Evolutionary conservation across 345 rosid species (phyloP).

Genomic region (Boechera divaricarpa): DNA sequence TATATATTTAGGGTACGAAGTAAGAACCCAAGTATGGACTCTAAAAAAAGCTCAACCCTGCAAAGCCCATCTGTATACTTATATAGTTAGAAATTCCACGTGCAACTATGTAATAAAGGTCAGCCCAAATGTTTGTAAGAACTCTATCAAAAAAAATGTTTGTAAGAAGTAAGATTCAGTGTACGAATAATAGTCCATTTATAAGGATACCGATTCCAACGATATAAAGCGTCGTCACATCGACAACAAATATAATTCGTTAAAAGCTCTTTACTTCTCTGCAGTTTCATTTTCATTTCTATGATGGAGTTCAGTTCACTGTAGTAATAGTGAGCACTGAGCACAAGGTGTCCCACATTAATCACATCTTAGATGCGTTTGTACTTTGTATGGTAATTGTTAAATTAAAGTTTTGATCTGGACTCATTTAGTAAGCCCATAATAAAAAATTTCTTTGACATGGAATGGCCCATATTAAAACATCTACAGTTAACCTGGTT

Average conservation of each 20-base stretch:
- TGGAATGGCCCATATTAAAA: not conserved
- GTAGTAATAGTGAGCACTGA: not conserved
- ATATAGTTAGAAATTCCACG: not conserved
- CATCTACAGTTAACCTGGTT: not conserved
- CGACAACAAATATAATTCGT: not conserved
- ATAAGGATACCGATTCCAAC: not conserved
- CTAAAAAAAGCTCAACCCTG: not conserved
- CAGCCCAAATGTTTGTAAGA: not conserved
- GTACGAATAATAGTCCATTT: not conserved
- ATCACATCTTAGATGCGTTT: not conserved
- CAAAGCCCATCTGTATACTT: not conserved
- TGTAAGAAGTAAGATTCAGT: not conserved
- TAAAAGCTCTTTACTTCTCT: not conserved
- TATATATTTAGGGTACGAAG: too few species aligned
- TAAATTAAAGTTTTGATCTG: not conserved
- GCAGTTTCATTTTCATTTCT: not conserved
- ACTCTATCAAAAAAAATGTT: not conserved
- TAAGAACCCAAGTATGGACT: not conserved
- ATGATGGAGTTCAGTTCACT: not conserved
- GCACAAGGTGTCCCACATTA: too few species aligned
- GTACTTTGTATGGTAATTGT: not conserved
- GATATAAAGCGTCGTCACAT: not conserved
- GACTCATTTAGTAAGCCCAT: constrained; percentile 17
- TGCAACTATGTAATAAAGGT: not conserved
- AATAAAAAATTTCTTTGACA: not conserved